Base-by-base conservation (phyloP, 1,139 yeast genomes). In the Scheffersomyces quercinus region DNA sequence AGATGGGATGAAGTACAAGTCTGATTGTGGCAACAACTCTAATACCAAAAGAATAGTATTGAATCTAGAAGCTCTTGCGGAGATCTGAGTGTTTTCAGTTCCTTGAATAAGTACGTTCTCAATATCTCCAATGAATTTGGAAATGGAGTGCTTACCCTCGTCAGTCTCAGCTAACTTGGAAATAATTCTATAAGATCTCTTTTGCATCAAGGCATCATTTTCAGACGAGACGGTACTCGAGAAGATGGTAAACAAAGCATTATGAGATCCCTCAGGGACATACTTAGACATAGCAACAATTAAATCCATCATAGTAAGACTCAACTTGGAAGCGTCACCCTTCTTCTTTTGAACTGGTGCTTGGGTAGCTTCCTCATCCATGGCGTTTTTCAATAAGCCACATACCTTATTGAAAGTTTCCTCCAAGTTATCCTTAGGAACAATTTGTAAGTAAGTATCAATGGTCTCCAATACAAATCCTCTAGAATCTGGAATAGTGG, bases 231-330 rank as follows among this genome's bases (percentile, higher is more conserved):
- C 83, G 3, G 95, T 83, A 31, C 81, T 72, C 39, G 84, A 80
- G 67, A 93, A 89, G 43, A 93, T 88, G 28, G 88, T 64, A 58
- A 91, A 81, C 41, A 93, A 74, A 0, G 95, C 88, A 58, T 79
- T 77, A 62, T 88, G 87, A 4, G 87, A 79, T 3, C 83, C 64
- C 37, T 66, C 66, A 5, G 96, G 96, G 37, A 93, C 82, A 58
- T 86, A 88, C 53, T 87, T 85, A 26, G 93, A 78, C 88, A 93
- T 86, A 32, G 88, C 83, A 42, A 90, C 95, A 46, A 90, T 78
- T 47, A 93, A 75, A 62, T 95, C 99, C 85, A 93, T 79, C 88
- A 93, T 83, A 10, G 97, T 89, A 28, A 86, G 80, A 53, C 90
- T 80, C 54, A 88, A 70, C 46, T 80, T 80, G 2, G 84, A 75